Conservation (phyloP, 2,329 filamentous ascomycete genomes). For the Venturia oleaginea region DNA sequence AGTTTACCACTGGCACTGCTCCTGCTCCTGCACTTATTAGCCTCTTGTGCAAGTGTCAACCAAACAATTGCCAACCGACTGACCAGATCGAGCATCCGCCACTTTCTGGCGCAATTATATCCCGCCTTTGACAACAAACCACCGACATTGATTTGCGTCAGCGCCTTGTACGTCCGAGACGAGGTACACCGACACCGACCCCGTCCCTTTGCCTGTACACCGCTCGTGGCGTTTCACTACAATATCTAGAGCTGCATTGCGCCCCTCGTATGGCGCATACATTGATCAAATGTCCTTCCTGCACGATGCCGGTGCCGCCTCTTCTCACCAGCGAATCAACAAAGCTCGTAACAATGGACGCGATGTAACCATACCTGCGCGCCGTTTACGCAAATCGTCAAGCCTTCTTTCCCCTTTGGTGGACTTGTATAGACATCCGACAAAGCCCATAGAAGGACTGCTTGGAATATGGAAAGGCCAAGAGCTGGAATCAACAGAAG, state of each 20-base stretch:
- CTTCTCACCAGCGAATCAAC: slow-evolving; percentile 16
- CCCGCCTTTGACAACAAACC: not conserved
- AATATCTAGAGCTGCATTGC: not conserved
- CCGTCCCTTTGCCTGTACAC: not conserved
- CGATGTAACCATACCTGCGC: not conserved
- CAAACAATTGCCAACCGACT: not conserved
- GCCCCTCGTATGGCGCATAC: slow-evolving; percentile 8
- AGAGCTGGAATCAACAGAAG: not conserved
- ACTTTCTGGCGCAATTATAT: not conserved
- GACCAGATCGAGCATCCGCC: not conserved
- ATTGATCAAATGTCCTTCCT: slow-evolving; percentile 28
- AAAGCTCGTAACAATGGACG: not conserved
- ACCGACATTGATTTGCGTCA: not conserved
- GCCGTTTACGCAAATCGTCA: slow-evolving; percentile 14
- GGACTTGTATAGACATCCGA: slow-evolving; percentile 27
- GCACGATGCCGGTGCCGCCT: slow-evolving; percentile 26
- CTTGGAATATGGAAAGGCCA: slow-evolving; percentile 24
- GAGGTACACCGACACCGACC: not conserved
- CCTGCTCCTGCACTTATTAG: not conserved
- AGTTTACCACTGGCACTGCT: too few species aligned
- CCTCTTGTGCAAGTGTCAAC: not conserved
- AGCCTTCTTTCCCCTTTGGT: slow-evolving; percentile 27
- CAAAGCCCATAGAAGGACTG: slow-evolving; percentile 20
- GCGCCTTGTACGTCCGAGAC: not conserved
- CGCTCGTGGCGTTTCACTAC: not conserved